These are phyloP conservation scores for Curvularia spicifera DNA, from an alignment of 2,329 filamentous ascomycete species.

Conservation along the genomic window DNA sequence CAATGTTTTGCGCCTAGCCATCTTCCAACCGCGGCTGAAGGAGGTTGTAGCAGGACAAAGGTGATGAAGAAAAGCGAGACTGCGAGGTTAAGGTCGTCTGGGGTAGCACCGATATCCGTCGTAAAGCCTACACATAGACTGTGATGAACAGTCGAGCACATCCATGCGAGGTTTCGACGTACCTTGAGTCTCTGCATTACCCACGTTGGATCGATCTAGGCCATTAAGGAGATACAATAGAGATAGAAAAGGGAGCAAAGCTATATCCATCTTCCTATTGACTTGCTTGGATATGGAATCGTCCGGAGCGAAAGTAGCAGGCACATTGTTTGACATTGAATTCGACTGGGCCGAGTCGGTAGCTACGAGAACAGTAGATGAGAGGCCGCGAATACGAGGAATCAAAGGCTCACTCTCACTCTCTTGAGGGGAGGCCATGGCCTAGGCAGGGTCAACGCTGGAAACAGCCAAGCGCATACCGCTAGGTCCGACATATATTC, in stretches of 20 bases:
- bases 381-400: background rate
- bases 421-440: conserved; percentile 3
- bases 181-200: conserved; percentile 38
- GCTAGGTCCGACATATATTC: background rate
- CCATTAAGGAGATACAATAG: conserved; percentile 35
- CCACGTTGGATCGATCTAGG: conserved; percentile 33
- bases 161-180: conserved; percentile 1
- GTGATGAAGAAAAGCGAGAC: conserved; percentile 36
- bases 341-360: background rate
- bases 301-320: background rate
- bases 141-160: conserved; percentile 3
- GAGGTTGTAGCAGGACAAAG: conserved; percentile 33
- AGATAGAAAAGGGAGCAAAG: conserved; percentile 29
- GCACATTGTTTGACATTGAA: background rate
- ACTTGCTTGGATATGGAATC: conserved; percentile 13
- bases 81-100: conserved; percentile 34
- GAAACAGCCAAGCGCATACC: background rate
- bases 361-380: background rate
- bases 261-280: conserved; percentile 32
- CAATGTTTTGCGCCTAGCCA: conserved; percentile 32
- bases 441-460: background rate
- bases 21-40: conserved; percentile 28
- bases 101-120: conserved; percentile 28
- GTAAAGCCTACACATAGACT: conserved; percentile 25
- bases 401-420: conserved; percentile 3